Percentiles rank a stretch among this genome's conserved stretches.
Conservation (phyloP, 106 monocot genomes). For the Narthecium ossifragum region DNA sequence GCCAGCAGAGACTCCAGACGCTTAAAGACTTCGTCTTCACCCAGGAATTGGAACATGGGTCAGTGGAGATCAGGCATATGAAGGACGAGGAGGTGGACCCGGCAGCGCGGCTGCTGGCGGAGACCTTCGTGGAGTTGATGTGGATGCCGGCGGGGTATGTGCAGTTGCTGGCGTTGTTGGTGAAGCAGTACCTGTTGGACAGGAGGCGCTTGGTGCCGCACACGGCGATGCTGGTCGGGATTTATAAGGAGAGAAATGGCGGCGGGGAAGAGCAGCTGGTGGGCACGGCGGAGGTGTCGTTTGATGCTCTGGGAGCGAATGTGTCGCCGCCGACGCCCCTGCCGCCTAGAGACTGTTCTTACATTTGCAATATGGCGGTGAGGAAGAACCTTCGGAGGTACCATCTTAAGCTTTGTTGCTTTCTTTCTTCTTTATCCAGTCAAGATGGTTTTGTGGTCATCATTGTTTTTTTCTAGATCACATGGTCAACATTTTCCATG, state of each 20-base stretch:
- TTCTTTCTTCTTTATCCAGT: background rate
- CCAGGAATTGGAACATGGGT: slow-evolving; percentile 28
- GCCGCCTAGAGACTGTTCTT: slow-evolving; percentile 67
- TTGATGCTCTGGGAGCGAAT: slow-evolving; percentile 53
- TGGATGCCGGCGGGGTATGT: slow-evolving; percentile 20
- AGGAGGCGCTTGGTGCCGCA: slow-evolving; percentile 52
- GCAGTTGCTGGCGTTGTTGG: slow-evolving; percentile 44
- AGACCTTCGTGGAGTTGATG: slow-evolving; percentile 60
- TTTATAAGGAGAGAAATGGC: slow-evolving; percentile 24
- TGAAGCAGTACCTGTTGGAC: slow-evolving; percentile 58
- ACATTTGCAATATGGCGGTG: slow-evolving; percentile 90
- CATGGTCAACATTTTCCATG: too few species aligned
- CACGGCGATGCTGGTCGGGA: slow-evolving; percentile 54
- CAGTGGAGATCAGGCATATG: slow-evolving; percentile 53
- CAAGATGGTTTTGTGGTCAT: too few species aligned
- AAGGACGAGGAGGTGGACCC: slow-evolving; percentile 28
- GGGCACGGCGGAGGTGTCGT: slow-evolving; percentile 66
- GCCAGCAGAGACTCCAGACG: slow-evolving; percentile 19
- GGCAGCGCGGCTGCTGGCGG: slow-evolving; percentile 50
- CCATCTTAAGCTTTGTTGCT: slow-evolving; percentile 1
- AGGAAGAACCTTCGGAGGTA: slow-evolving; percentile 67
- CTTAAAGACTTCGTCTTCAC: slow-evolving; percentile 25
- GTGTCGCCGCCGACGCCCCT: slow-evolving; percentile 50
- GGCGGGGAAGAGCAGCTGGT: slow-evolving; percentile 32
- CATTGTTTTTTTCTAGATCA: too few species aligned